Percentiles rank a stretch among this genome's conserved stretches.
Conservation (phyloP, 78 protist species). For the Dictyostelium discoideum region DNA sequence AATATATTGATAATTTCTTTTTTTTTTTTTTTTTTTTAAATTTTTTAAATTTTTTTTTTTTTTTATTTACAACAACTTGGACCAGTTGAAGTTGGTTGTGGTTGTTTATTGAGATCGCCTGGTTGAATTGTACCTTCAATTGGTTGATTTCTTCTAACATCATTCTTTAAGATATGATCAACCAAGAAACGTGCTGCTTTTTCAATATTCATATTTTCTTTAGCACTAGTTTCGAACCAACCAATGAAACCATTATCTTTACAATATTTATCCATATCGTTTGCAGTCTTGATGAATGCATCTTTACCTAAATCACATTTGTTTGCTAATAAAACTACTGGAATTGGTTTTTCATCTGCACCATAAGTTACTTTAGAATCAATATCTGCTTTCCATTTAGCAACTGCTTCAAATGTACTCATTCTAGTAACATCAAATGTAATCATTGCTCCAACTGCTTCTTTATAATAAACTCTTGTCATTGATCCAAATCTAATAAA, state of each 20-base stretch:
- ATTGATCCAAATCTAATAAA: slow-evolving; percentile 89
- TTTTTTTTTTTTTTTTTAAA: not conserved
- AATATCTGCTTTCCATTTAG: slow-evolving; percentile 96
- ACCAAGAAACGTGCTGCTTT: slow-evolving; percentile 89
- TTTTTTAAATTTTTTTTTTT: not conserved
- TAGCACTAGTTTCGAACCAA: slow-evolving; percentile 93
- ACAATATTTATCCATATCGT: slow-evolving; percentile 91
- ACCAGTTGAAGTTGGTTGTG: slow-evolving; percentile 10
- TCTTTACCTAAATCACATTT: slow-evolving; percentile 90
- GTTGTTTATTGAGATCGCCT: slow-evolving; percentile 11
- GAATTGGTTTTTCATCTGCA: slow-evolving; percentile 84
- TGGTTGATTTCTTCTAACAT: slow-evolving; percentile 74
- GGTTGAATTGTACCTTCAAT: slow-evolving; percentile 6
- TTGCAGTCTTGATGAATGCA: slow-evolving; percentile 72
- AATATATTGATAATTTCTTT: not conserved
- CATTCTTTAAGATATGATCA: slow-evolving; percentile 82
- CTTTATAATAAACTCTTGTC: slow-evolving; percentile 97
- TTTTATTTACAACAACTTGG: slow-evolving; percentile 58
- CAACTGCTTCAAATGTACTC: slow-evolving; percentile 94
- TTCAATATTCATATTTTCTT: slow-evolving; percentile 90
- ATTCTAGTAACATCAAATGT: slow-evolving; percentile 96
- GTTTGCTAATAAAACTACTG: slow-evolving; percentile 95
- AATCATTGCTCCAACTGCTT: slow-evolving; percentile 97
- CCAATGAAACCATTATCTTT: slow-evolving; percentile 91
- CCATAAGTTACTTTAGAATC: slow-evolving; percentile 85